phyloP scores from a whole-genome alignment of 176 grass and related monocot species.

The Tillandsia leiboldiana region DNA sequence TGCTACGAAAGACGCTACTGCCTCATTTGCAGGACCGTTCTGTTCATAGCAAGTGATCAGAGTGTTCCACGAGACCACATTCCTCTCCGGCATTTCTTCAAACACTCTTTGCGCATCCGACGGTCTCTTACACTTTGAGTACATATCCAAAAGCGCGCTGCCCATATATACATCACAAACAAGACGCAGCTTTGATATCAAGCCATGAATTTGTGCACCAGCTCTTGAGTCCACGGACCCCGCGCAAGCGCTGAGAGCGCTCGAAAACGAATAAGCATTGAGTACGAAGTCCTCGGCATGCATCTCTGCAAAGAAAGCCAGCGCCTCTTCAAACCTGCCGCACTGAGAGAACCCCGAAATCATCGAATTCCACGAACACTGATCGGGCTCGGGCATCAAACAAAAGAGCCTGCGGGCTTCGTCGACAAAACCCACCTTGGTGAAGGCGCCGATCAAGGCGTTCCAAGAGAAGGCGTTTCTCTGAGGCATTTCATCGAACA shows the following conservation, averaged over 20 bases:
- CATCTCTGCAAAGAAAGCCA: slow-evolving; percentile 34
- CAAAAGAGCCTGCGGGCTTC: slow-evolving; percentile 28
- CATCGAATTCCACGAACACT: slow-evolving; percentile 42
- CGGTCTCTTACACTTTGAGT: slow-evolving; percentile 22
- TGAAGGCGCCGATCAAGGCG: slow-evolving; percentile 24
- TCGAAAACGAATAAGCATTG: slow-evolving; percentile 43
- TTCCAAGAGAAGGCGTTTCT: slow-evolving; percentile 45
- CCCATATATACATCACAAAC: slow-evolving; percentile 32
- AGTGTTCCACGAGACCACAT: slow-evolving; percentile 43
- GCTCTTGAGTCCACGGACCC: slow-evolving; percentile 19
- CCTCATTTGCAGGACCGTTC: slow-evolving; percentile 33
- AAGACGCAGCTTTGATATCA: slow-evolving; percentile 22
- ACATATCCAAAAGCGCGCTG: slow-evolving; percentile 23
- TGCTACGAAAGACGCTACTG: slow-evolving; percentile 19
- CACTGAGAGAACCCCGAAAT: slow-evolving; percentile 34
- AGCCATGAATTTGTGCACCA: slow-evolving; percentile 30
- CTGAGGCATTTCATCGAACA: slow-evolving; percentile 34
- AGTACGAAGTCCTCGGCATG: slow-evolving; percentile 47
- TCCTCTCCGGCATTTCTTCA: slow-evolving; percentile 28
- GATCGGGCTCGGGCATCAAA: slow-evolving; percentile 33
- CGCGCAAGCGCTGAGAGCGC: slow-evolving; percentile 34
- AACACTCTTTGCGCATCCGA: slow-evolving; percentile 29
- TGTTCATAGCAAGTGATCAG: slow-evolving; percentile 45
- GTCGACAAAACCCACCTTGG: slow-evolving; percentile 21
- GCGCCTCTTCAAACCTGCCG: slow-evolving; percentile 24